These are phyloP conservation scores for Discostella stelligera DNA, from an alignment of 352 stramenopile genomes.

Conservation along the genomic window DNA sequence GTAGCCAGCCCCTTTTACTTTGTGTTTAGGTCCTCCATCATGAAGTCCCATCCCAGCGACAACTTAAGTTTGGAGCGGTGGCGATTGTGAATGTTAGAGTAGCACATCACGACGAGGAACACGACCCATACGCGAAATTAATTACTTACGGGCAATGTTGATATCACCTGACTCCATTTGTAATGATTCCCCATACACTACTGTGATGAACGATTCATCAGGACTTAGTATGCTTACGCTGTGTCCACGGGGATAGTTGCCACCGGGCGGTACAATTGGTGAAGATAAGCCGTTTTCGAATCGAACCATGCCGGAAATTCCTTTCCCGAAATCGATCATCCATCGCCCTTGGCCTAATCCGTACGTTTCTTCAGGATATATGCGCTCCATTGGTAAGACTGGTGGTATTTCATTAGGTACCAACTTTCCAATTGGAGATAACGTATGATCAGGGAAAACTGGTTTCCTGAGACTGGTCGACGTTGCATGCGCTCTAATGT, in stretches of 20 bases:
- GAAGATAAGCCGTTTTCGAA: slow-evolving; percentile 50
- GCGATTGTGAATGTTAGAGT: not conserved
- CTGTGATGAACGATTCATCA: slow-evolving; percentile 49
- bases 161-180: slow-evolving; percentile 51
- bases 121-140: not conserved
- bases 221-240: slow-evolving; percentile 27
- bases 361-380: slow-evolving; percentile 51
- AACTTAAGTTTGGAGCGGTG: not conserved
- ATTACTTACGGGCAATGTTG: slow-evolving; percentile 27
- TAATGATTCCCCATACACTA: slow-evolving; percentile 48
- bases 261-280: slow-evolving; percentile 40
- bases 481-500: slow-evolving; percentile 34
- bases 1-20: slow-evolving; percentile 26
- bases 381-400: slow-evolving; percentile 42
- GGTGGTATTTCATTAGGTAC: slow-evolving; percentile 49
- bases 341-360: slow-evolving; percentile 45
- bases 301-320: slow-evolving; percentile 51
- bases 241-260: slow-evolving; percentile 45
- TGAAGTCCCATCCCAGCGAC: slow-evolving; percentile 44
- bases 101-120: slow-evolving; percentile 17
- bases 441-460: slow-evolving; percentile 21
- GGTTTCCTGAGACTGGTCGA: not conserved
- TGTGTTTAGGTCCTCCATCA: slow-evolving; percentile 44
- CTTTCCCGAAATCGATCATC: slow-evolving; percentile 59
- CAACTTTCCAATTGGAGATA: slow-evolving; percentile 47